Base-by-base conservation (phyloP, 352 stramenopile genomes). In the Halophytophthora polymorphica region DNA sequence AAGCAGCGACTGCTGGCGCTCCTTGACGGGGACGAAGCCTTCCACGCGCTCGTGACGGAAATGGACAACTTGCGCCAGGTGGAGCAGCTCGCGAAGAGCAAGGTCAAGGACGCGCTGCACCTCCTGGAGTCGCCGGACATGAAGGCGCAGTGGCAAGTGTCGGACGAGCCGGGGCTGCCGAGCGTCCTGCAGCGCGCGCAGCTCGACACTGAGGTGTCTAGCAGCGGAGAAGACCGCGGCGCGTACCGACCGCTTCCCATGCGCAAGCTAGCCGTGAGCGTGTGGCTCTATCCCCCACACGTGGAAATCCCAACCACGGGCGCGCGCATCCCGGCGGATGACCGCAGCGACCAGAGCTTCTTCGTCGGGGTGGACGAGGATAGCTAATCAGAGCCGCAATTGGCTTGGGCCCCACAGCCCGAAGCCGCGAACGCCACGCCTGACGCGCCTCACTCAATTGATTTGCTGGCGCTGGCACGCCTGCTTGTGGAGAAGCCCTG, bases 261-360 rank as follows among this genome's bases (percentile, higher is more conserved):
- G 46, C 68, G 78, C 19, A 85, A 71, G 33, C 45, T 82, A 29
- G 73, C 72, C 4, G 60, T 91, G n/a, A 60, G 58, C 12, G 69
- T 77, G 42, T 91, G 81, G 81, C 66, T 91, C 42, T 91, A 91
- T 46, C 81, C 81, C 14, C 73, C 69, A 13, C 66, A 87, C 25
- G 77, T 88, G 12, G 58, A 61, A 36, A 81, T 91, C 22, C 76
- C 81, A 46, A 55, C 66, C 0, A 88, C 71, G 2, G 77, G 72
- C 23, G 62, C 83, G 18, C 79, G 66, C 15, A 77, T 88, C 10
- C 79, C 79, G 17, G 49, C 40, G 19, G 66, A 75, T 41, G 50
- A 67, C 39, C 41, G 43, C 13, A 67, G 53, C 45, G 66, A 66
- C 13, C 70, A 59, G 7, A 69, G 86, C 44, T 90, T 90, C 42